Evolutionary conservation across 2,329 filamentous ascomycete genomes (phyloP), one percentile per base, ranked within the genome.

Genomic region (Apiospora hydei): DNA sequence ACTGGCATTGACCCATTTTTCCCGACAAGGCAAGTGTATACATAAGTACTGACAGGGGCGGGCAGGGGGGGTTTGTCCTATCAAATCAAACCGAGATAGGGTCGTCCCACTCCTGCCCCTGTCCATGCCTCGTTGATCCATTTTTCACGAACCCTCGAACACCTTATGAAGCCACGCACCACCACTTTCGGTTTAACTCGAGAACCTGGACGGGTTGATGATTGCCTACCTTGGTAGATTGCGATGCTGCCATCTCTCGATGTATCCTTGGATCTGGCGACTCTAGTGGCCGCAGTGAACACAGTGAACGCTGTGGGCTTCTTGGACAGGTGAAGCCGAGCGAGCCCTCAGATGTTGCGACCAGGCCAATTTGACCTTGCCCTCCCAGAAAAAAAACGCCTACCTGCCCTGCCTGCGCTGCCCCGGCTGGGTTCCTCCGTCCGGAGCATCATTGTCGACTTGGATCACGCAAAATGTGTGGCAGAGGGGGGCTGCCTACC

Each of bases 261-360:
- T 64, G 57, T 64, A 64, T 64, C 57, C 57, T 64, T 41, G 57
- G 57, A 64, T 64, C 57, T 64, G 57, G 57, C 34, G 14, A 64
- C 2, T 49, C 46, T 10, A 41, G 38, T n/a, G 57, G 34, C 14
- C 57, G 57, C 57, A 24, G 57, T 64, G 34, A 7, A 21, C 34
- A 16, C 18, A 61, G 26, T 61, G 34, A 3, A 11, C 34, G 30
- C 18, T 38, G 26, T 61, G 53, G 30, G 18, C 30, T 61, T 61
- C 16, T 34, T 38, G 30, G 53, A 64, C 34, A 34, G 57, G 57
- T 38, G 57, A 64, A 64, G 30, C 41, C 30, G 57, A 41, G 30
- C 53, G 18, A 41, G 18, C 51, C 51, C 57, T 61, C 30, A 30
- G 47, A 51, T n/a, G 21, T 53, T 18, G 21, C 47, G n/a, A 51